Base-by-base conservation (phyloP, 768 basidiomycete genomes). In the Psilocybe tampanensis region DNA sequence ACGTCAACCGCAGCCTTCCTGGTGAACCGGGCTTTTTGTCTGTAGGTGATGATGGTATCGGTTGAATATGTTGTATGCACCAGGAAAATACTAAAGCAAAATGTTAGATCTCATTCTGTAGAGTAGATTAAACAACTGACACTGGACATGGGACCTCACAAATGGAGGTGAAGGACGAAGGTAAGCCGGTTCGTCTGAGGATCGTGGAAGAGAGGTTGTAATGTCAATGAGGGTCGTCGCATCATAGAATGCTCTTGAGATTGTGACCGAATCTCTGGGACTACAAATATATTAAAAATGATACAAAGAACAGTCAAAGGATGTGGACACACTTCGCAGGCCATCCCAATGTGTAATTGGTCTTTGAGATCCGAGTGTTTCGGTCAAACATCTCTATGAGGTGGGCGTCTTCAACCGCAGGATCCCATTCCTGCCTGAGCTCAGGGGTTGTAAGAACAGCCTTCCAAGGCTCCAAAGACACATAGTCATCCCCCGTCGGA, bases 271-370 rank as follows among this genome's bases (percentile, higher is more conserved):
- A 66, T 99, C 96, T 63, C 96, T 80, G 3, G 96, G 96, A 68
- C 93, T 96, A 23, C 52, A 45, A 45, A 55, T 29, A 22, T 55
- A 29, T 45, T 15, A 54, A 42, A 54, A 24, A 50, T 54, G 39
- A 34, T 21, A 50, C 17, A 21, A 15, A 34, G 59, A 19, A 59
- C 5, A 42, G 32, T 3, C 54, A 12, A 43, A 32, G 36, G 44
- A 23, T 8, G 36, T 13, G 36, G 41, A 81, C 93, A 66, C 68
- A 96, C 95, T 89, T 95, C 55, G 94, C 95, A 55, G 96, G 96
- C 96, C 96, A 99, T 1, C 96, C 96, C 9, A 99, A 74, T 7
- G 88, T 87, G 69, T 93, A 98, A 60, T 94, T 92, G 0, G 94
- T 97, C 76, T 92, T 94, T 19, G 83, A 82, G 66, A 99, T 89